Conservation (phyloP, 192 early-diverging fungal genomes). For the Entomortierella parvispora region DNA sequence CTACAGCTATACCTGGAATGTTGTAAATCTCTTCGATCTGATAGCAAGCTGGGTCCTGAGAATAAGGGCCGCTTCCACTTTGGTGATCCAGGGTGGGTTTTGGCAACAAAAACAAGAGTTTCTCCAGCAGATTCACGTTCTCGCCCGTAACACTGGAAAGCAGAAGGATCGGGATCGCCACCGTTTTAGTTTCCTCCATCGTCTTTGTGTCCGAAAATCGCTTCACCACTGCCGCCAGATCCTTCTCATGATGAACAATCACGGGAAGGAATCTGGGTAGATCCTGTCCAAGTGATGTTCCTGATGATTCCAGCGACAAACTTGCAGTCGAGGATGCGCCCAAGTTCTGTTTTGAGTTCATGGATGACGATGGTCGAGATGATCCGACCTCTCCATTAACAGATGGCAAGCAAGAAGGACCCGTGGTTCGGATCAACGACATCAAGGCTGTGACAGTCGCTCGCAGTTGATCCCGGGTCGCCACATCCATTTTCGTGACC, state of each 20-base stretch:
- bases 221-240: conserved; percentile 41
- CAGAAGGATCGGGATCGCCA: conserved; percentile 85
- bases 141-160: conserved; percentile 86
- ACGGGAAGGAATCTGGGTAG: conserved; percentile 45
- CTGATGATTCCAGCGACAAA: neutral
- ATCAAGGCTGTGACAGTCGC: conserved; percentile 62
- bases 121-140: conserved; percentile 70
- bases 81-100: conserved; percentile 59
- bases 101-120: conserved; percentile 77
- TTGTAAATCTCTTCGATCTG: conserved; percentile 87
- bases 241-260: conserved; percentile 55
- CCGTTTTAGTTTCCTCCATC: conserved; percentile 48
- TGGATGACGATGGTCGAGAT: conserved; percentile 8
- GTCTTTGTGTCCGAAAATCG: conserved; percentile 32
- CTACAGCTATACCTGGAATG: conserved; percentile 66
- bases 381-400: conserved; percentile 53
- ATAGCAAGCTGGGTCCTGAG: conserved; percentile 66
- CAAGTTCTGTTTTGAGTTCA: too few relatives aligned
- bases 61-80: conserved; percentile 15
- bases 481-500: conserved; percentile 88
- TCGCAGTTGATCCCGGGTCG: conserved; percentile 58
- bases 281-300: neutral
- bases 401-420: conserved; percentile 39
- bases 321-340: neutral
- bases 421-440: conserved; percentile 56